Evolutionary conservation across 148 eudicot genomes (phyloP).

Genomic region (Chenopodium album): DNA sequence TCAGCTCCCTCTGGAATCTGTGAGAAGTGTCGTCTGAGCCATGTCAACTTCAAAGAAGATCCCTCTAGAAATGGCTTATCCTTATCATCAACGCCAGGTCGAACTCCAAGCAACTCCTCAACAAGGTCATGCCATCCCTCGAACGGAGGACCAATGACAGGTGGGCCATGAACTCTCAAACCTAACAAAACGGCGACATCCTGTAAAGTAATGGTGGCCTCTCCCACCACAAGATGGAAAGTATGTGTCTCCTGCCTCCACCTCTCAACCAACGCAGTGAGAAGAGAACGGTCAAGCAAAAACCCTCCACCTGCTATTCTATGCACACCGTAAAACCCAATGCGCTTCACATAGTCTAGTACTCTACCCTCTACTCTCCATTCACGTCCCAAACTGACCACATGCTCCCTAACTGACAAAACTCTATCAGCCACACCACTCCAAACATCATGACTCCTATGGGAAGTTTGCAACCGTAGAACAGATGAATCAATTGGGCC

Average conservation of each 20-base stretch:
- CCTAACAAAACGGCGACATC: constrained; percentile 8
- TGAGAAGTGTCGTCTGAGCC: background rate
- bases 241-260: constrained; percentile 28
- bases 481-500: background rate
- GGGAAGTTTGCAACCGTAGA: background rate
- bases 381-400: background rate
- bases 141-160: too few species aligned
- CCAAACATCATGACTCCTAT: background rate
- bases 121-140: background rate
- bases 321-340: background rate
- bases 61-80: background rate
- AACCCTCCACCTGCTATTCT: background rate
- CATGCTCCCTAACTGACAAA: background rate
- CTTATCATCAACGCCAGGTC: background rate
- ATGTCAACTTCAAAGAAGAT: background rate
- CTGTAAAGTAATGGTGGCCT: constrained; percentile 17
- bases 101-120: background rate
- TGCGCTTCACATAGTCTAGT: background rate
- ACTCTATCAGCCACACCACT: background rate
- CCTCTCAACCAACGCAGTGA: constrained; percentile 18
- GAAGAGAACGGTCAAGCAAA: background rate
- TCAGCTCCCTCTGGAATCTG: background rate
- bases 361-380: too few species aligned
- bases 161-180: background rate
- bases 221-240: constrained; percentile 12